Evolutionary conservation across 139 green algal genomes (phyloP).

Genomic region (Micractinium conductrix): DNA sequence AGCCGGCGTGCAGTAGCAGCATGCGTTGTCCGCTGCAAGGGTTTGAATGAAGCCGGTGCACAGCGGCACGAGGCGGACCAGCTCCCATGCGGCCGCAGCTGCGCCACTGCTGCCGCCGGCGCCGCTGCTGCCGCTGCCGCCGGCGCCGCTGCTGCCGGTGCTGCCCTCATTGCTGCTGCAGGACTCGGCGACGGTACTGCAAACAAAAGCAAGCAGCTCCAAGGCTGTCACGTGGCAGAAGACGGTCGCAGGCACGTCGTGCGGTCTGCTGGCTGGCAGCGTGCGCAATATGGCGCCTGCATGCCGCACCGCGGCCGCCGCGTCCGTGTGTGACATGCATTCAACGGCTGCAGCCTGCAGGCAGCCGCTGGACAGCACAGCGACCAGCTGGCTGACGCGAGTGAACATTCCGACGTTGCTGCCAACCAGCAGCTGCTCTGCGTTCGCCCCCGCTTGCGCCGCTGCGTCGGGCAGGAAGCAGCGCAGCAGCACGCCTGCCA

Average conservation of each 20-base stretch:
- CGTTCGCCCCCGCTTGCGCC: neutral
- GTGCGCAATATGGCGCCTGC: neutral
- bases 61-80: neutral
- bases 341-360: neutral
- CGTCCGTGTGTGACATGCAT: neutral
- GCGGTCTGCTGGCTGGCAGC: neutral
- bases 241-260: neutral
- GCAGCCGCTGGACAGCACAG: neutral
- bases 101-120: too few species aligned
- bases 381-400: neutral
- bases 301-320: neutral
- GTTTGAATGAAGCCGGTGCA: neutral
- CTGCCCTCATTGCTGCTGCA: neutral
- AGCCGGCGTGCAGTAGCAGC: neutral
- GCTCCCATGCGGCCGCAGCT: too few species aligned
- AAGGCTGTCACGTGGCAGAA: neutral
- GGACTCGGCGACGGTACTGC: too few species aligned
- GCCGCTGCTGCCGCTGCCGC: too few species aligned
- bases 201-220: neutral
- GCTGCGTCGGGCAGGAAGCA: neutral
- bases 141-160: neutral
- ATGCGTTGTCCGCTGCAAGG: neutral
- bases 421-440: too few species aligned
- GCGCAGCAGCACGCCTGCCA: neutral
- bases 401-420: neutral